Evolutionary conservation across 164 flowering plant species (phyloP), one percentile per base, ranked within the genome.

Genomic region (Stephania yunnanensis): DNA sequence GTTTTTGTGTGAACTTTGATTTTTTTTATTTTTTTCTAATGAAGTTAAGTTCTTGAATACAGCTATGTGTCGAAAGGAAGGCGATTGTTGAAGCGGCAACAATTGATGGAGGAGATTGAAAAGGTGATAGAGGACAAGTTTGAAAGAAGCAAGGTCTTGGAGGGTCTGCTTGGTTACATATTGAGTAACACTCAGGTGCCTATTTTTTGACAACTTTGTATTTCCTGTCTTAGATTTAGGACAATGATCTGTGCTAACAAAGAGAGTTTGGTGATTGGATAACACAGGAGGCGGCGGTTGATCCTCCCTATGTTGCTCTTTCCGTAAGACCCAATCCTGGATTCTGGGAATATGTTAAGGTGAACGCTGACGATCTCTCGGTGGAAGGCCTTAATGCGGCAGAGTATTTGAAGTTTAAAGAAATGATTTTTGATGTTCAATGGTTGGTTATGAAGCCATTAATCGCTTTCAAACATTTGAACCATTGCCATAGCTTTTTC

Each of bases 291-390:
- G 98, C 98, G 31, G 92, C 91, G 31, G 92, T 91, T 68, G 87
- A 91, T 79, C 97, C 99, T 64, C 99, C 99, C 0, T 70, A 81
- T 64, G 81, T 96, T 53, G 97, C 94, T 0, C 87, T 96, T 31
- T 95, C 98, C 0, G 89, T 89, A 2, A 87, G 99, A 73, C 93
- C 95, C 6, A 91, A 78, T 82, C 99, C 98, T 8, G 99, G 99
- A 25, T 87, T 84, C 72, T 94, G 97, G 98, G 97, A 94, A 71
- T 90, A 68, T 71, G 91, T 96, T 19, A 91, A 86, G 80, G 98
- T 96, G 76, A 85, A 85, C 42, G 79, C 95, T 10, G 85, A 87
- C 46, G 91, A 89, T 84, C 86, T 96, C 22, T 63, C 82, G 0
- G 94, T 91, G 0, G 90, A 90, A 0, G 89, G 83, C 5, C 85